Percentiles rank a stretch among this genome's conserved stretches.
Evolutionary conservation across 306 rosid species (phyloP).

Genomic region (Vigna mungo): DNA sequence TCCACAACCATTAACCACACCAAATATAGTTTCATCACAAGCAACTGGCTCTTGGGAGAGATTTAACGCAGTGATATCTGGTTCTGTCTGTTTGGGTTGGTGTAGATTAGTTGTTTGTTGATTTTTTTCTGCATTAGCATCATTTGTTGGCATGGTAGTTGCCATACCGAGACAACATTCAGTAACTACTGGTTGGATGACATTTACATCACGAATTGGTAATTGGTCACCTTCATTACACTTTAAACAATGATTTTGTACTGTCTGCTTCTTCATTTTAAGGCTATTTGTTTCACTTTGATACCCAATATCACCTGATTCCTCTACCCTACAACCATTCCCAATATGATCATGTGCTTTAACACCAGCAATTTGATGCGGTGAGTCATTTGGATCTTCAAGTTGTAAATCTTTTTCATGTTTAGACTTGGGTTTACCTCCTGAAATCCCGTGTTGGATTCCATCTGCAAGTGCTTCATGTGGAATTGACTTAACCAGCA

Average conservation of each 20-base stretch:
- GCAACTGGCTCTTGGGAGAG: conserved; percentile 44
- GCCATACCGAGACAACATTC: conserved; percentile 25
- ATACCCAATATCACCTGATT: conserved; percentile 27
- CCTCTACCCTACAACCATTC: conserved; percentile 40
- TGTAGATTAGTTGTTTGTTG: conserved; percentile 21
- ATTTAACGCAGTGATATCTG: conserved; percentile 34
- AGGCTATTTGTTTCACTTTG: conserved; percentile 21
- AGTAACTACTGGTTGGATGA: conserved; percentile 28
- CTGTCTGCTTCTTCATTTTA: neutral
- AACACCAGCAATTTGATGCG: conserved; percentile 37
- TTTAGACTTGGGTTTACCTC: conserved; percentile 26
- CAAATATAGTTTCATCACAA: conserved; percentile 49
- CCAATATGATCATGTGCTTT: conserved; percentile 45
- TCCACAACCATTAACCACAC: conserved; percentile 41
- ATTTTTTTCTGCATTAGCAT: conserved; percentile 35
- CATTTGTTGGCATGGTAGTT: conserved; percentile 37
- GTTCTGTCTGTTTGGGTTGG: conserved; percentile 36
- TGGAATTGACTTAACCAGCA: conserved; percentile 40
- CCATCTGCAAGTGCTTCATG: conserved; percentile 27
- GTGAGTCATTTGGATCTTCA: conserved; percentile 39
- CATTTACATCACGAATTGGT: neutral
- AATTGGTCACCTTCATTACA: conserved; percentile 13
- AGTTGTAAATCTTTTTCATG: conserved; percentile 43
- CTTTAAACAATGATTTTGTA: conserved; percentile 5
- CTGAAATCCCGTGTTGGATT: conserved; percentile 17